Evolutionary conservation across 2,329 filamentous ascomycete genomes (phyloP), one percentile per base, ranked within the genome.

Genomic region (Meredithiella fracta): DNA sequence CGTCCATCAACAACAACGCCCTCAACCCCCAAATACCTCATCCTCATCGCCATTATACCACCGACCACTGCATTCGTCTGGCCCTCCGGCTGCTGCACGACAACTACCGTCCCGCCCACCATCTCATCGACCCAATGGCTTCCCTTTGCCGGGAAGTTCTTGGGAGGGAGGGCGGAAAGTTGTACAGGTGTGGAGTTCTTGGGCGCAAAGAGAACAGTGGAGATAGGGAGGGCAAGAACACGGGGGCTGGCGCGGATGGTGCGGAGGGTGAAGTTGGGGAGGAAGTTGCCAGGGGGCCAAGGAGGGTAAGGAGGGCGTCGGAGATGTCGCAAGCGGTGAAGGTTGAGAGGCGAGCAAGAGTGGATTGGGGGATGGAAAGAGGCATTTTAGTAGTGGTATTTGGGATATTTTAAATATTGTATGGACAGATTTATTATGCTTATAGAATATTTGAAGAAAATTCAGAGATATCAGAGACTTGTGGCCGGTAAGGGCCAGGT

Each of bases 31-130:
- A 82, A 71, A 14, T 74, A 65, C 62, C 80, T 79, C 75, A 88
- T 84, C 20, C 85, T 73, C 29, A 77, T 70, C 3, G 82, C 85
- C 76, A 88, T 85, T 60, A 89, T 86, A 17, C 85, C 85, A n/a
- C 85, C 85, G 4, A 86, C 74, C 6, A 86, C 75, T 4, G 85
- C 85, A 66, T 85, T 86, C 53, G 73, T 74, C 64, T 87, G 83
- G 0, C 72, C 73, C 0, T 70, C 63, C 0, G 83, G 82, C 62
- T 88, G 83, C 59, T 78, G 76, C 58, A 88, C 73, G 3, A 89
- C 69, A 3, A 82, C 77, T 54, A 88, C 73, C 1, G 79, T 83
- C 6, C 73, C 75, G 0, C 74, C 69, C 25, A 76, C 67, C 1
- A 78, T 75, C 44, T 78, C 68, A 66, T 90, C 85, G 38, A 81